Evolutionary conservation across 805 yeast species (phyloP), one percentile per base, ranked within the genome.

Genomic region (Starmerella apis): DNA sequence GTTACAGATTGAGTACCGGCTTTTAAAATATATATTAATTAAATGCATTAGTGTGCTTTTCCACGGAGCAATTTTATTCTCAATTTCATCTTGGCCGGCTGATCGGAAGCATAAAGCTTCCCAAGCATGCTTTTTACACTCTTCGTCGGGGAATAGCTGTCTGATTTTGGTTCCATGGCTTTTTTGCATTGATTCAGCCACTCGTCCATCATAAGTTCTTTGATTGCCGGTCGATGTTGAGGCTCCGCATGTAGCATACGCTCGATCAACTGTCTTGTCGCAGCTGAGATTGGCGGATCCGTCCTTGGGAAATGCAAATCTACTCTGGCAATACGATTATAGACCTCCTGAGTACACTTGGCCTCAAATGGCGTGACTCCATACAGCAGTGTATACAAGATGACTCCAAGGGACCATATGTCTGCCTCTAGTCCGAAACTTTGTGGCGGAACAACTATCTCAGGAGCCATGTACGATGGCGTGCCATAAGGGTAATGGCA

Each of bases 301-400:
- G 78, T 81, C 18, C 69, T 71, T 18, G 96, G 96, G 65, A 87
- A 90, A 33, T 68, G 65, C 63, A 81, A 86, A 51, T 87, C 94
- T 51, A 81, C 79, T 47, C 74, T 73, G 64, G 84, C 83, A 62
- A 90, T 90, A 66, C 95, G 77, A 62, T 83, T 90, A 68, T 90
- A 90, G 54, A 92, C 88, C 48, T 81, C 77, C 57, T 84, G 80
- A 35, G 90, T 95, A 64, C 84, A 94, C 62, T 84, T 84, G 19
- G 95, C 84, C 68, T 92, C 97, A 69, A 92, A 90, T 1, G 97
- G 96, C 16, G 97, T 96, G 64, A 84, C 85, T 20, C 97, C 97
- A 51, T 83, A 72, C 47, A 92, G 70, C 65, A 90, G 73, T 6
- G 96, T 95, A 63, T 81, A 92, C 72, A 88, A 73, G 86, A 90